Percentiles rank a stretch among this genome's conserved stretches.
Evolutionary conservation across 805 yeast genomes (phyloP).

Genomic region (Priceomyces melissophilus): DNA sequence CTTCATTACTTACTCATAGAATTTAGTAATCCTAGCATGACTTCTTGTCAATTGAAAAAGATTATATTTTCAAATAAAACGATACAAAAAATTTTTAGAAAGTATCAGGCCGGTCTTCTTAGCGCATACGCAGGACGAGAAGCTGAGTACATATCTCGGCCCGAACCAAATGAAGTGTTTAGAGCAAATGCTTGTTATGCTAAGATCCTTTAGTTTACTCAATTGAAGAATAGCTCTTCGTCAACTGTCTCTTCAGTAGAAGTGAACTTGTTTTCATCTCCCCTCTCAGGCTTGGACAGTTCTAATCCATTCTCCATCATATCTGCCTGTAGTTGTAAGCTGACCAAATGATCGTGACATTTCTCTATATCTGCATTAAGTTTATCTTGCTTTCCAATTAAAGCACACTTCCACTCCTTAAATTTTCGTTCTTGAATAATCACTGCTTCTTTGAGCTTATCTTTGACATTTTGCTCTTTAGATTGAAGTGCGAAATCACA

Average conservation of each 20-base stretch:
- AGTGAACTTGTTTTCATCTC: too few species aligned
- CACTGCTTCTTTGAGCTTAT: conserved; percentile 41
- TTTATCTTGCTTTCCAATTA: conserved; percentile 52
- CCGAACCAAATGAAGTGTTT: too few species aligned
- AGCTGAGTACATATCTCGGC: too few species aligned
- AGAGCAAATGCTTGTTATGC: too few species aligned
- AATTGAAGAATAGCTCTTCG: background rate
- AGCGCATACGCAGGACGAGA: too few species aligned
- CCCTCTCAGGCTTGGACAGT: background rate
- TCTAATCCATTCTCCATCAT: conserved; percentile 4
- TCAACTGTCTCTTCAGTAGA: too few species aligned
- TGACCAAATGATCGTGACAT: conserved; percentile 32
- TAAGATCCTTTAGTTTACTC: background rate
- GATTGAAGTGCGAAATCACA: conserved; percentile 47
- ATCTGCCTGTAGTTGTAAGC: conserved; percentile 29
- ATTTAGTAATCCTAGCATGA: too few species aligned
- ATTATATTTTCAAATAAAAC: too few species aligned
- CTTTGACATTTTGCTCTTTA: conserved; percentile 41
- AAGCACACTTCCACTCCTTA: conserved; percentile 57
- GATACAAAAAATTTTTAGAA: too few species aligned
- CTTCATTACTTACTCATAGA: too few species aligned
- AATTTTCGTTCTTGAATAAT: conserved; percentile 53
- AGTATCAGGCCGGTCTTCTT: too few species aligned
- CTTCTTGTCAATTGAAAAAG: too few species aligned
- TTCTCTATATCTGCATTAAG: conserved; percentile 54